Percentiles rank a stretch among this genome's conserved stretches.
Evolutionary conservation across 768 basidiomycete genomes (phyloP).

Genomic region (Lyophyllum shimeji): DNA sequence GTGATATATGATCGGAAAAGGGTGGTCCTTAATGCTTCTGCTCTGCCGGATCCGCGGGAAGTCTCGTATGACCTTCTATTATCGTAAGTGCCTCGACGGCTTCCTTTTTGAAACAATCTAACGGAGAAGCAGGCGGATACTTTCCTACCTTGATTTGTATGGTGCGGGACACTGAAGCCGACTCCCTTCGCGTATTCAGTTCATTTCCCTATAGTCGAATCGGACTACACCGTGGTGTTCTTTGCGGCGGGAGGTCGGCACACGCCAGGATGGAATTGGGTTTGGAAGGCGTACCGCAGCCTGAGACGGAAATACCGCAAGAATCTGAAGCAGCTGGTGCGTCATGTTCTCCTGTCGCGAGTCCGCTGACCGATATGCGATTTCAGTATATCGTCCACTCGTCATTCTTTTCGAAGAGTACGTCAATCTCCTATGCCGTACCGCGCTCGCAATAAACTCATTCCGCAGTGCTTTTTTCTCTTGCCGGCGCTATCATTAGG

Average conservation of each 20-base stretch:
- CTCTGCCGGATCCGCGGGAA: slow-evolving; percentile 75
- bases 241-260: slow-evolving; percentile 78
- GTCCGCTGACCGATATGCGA: background rate
- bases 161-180: slow-evolving; percentile 41
- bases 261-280: slow-evolving; percentile 85
- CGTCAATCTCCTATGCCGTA: slow-evolving; percentile 19
- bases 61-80: slow-evolving; percentile 79
- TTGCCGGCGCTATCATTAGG: slow-evolving; percentile 88
- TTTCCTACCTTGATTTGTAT: slow-evolving; percentile 79
- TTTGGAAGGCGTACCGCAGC: slow-evolving; percentile 87
- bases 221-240: slow-evolving; percentile 86
- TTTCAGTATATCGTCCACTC: slow-evolving; percentile 82
- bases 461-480: slow-evolving; percentile 76
- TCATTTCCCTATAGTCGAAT: slow-evolving; percentile 58
- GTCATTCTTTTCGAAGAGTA: slow-evolving; percentile 86
- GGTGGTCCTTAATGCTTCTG: slow-evolving; percentile 82
- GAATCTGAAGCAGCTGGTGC: slow-evolving; percentile 79
- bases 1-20: slow-evolving; percentile 35
- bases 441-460: slow-evolving; percentile 8
- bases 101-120: slow-evolving; percentile 5
- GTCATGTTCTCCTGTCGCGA: slow-evolving; percentile 21
- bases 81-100: slow-evolving; percentile 45
- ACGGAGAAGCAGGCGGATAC: slow-evolving; percentile 54
- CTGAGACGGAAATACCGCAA: slow-evolving; percentile 83
- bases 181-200: background rate